A percentile compares a stretch with the other conserved stretches of the same genome.
Evolutionary conservation across 2,329 filamentous ascomycete genomes (phyloP).

Genomic region (Grosmannia serpens): DNA sequence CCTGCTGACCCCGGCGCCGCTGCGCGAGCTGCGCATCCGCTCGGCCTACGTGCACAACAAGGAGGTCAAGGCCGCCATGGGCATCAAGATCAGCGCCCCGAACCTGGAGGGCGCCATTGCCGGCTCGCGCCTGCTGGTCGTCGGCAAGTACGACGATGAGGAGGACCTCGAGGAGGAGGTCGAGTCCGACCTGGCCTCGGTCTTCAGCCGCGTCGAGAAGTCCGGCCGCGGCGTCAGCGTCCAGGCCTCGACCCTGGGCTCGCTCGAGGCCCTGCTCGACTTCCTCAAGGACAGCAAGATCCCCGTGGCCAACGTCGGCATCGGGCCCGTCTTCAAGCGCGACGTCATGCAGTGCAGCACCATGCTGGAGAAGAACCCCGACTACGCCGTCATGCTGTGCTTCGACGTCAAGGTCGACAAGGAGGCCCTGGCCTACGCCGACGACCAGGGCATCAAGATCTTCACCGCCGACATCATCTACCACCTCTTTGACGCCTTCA

Average conservation of each 20-base stretch:
- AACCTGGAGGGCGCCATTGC: conserved; percentile 93
- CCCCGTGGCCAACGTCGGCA: conserved; percentile 91
- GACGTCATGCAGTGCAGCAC: conserved; percentile 92
- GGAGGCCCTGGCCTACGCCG: conserved; percentile 80
- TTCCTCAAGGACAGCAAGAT: conserved; percentile 96
- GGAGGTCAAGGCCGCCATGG: conserved; percentile 93
- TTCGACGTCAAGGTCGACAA: conserved; percentile 99
- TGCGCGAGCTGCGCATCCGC: conserved; percentile 91
- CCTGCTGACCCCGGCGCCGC: conserved; percentile 79
- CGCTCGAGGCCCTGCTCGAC: conserved; percentile 87
- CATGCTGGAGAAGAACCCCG: conserved; percentile 91
- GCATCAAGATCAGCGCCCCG: conserved; percentile 97
- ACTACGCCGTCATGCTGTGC: conserved; percentile 98
- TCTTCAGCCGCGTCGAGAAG: conserved; percentile 86
- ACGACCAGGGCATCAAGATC: conserved; percentile 91
- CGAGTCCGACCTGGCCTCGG: conserved; percentile 81
- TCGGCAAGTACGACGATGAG: conserved; percentile 90
- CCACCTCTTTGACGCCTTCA: conserved; percentile 94
- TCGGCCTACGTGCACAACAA: conserved; percentile 98
- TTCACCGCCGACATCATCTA: conserved; percentile 99
- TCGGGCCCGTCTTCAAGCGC: conserved; percentile 94
- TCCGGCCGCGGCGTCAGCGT: conserved; percentile 91
- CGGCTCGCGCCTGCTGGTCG: conserved; percentile 86
- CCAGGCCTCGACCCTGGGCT: conserved; percentile 93
- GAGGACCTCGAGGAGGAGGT: conserved; percentile 95